Evolutionary conservation across 2,329 filamentous ascomycete genomes (phyloP).

Genomic region (Fusarium temperatum): DNA sequence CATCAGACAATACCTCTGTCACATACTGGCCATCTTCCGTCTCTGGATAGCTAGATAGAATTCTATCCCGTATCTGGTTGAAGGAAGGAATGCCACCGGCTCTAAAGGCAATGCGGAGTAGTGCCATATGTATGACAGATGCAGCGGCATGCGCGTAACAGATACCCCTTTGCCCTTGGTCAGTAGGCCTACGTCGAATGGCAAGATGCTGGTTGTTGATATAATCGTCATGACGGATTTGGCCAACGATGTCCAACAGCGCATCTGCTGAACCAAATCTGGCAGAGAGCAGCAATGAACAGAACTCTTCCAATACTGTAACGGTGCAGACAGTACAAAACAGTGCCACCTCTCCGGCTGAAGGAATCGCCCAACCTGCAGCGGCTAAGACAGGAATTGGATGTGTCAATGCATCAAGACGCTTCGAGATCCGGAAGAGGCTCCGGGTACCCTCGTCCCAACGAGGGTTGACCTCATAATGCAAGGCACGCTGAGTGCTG

Average conservation of each 20-base stretch:
- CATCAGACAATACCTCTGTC: not conserved
- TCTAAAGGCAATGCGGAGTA: not conserved
- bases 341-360: not conserved
- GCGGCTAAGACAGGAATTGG: not conserved
- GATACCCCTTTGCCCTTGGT: rapidly evolving
- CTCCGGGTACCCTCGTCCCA: not conserved
- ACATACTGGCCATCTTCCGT: rapidly evolving
- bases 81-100: not conserved
- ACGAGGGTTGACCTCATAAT: not conserved
- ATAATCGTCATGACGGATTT: not conserved
- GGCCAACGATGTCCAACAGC: not conserved
- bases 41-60: not conserved
- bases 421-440: not conserved
- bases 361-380: not conserved
- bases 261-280: not conserved
- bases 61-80: not conserved
- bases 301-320: not conserved
- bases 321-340: not conserved
- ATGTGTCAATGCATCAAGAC: not conserved
- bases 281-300: not conserved
- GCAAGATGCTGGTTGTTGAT: not conserved
- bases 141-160: not conserved
- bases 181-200: rapidly evolving
- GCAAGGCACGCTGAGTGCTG: not conserved
- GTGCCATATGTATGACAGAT: not conserved